phyloP scores from a whole-genome alignment of 2,329 filamentous ascomycete species.

The Microcyclosporella mali region DNA sequence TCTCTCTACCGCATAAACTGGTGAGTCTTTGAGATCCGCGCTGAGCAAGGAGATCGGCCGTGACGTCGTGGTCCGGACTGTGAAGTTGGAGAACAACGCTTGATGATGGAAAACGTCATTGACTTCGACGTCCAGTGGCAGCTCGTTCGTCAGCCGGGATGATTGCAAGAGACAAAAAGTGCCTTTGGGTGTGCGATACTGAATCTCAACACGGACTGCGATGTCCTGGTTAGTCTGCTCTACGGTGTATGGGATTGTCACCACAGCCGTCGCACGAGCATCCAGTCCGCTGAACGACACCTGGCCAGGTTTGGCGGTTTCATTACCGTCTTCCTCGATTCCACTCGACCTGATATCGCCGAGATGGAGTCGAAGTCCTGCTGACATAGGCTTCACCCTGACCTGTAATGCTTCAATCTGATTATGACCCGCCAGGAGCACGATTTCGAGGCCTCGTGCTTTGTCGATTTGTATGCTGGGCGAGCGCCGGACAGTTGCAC shows the following conservation, averaged over 20 bases:
- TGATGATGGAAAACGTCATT: conserved; percentile 89
- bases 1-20: conserved; percentile 61
- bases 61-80: conserved; percentile 70
- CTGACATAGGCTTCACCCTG: conserved; percentile 53
- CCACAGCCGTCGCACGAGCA: conserved; percentile 44
- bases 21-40: conserved; percentile 64
- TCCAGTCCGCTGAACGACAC: conserved; percentile 18
- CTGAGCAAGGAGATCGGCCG: conserved; percentile 69
- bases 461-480: conserved; percentile 72
- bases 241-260: conserved; percentile 74
- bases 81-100: conserved; percentile 81
- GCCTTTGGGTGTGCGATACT: conserved; percentile 23
- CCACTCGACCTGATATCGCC: conserved; percentile 38
- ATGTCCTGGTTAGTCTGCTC: conserved; percentile 70
- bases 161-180: conserved; percentile 49
- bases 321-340: conserved; percentile 7
- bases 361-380: conserved; percentile 53
- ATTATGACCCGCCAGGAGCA: conserved; percentile 70
- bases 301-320: conserved; percentile 14
- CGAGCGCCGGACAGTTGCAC: conserved; percentile 60
- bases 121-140: conserved; percentile 90
- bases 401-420: conserved; percentile 46
- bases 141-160: conserved; percentile 61
- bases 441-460: conserved; percentile 69
- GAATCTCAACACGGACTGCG: conserved; percentile 58